A percentile compares a stretch with the other conserved stretches of the same genome.
These are phyloP conservation scores for Dictyostelium capitatum DNA, from an alignment of 78 protist species.

Conservation along the genomic window DNA sequence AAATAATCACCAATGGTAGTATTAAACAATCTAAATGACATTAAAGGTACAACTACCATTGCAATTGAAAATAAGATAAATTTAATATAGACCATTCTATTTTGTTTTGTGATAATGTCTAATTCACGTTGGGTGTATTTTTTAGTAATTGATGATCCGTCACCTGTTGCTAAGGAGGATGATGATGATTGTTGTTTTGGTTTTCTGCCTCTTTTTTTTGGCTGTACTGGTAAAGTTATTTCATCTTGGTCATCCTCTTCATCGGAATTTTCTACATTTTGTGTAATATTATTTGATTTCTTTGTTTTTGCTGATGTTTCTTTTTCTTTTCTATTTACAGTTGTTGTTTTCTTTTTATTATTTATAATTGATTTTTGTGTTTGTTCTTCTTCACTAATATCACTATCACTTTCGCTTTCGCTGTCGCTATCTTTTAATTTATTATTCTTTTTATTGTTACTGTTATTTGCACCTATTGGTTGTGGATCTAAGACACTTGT, in stretches of 20 bases:
- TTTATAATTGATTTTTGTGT: not conserved
- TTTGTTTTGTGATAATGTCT: constrained; percentile 24
- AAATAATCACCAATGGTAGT: constrained; percentile 36
- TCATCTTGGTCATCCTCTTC: not conserved
- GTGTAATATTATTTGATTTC: not conserved
- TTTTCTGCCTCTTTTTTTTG: not conserved
- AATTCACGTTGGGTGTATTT: not conserved
- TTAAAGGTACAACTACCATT: constrained; percentile 60
- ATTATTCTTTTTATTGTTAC: not conserved
- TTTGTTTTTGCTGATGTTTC: not conserved
- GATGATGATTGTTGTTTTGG: not conserved
- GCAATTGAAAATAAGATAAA: constrained; percentile 52
- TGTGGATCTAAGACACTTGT: too few species aligned
- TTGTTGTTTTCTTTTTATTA: not conserved
- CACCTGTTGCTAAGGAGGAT: not conserved
- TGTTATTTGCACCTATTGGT: not conserved
- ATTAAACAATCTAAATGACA: not conserved
- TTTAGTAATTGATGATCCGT: not conserved
- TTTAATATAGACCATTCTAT: constrained; percentile 45
- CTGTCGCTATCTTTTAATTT: not conserved
- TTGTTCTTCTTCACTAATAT: not conserved
- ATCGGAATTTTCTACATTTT: not conserved
- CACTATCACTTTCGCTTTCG: not conserved
- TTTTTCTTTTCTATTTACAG: constrained; percentile 14
- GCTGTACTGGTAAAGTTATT: not conserved